Conservation (phyloP, 2,329 filamentous ascomycete genomes). For the Botryotinia convoluta region DNA sequence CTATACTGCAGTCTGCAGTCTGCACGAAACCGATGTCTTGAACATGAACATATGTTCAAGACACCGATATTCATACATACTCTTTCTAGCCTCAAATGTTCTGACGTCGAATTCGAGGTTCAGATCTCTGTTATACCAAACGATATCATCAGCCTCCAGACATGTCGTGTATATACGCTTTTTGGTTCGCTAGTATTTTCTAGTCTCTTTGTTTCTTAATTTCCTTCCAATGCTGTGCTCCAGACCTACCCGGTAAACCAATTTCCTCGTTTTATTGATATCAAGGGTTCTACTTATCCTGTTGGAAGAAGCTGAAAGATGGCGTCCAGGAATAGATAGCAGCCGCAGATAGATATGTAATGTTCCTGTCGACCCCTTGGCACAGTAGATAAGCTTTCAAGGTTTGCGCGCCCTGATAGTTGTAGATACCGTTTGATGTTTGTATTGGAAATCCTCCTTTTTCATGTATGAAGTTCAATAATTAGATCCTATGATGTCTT, state of each 20-base stretch:
- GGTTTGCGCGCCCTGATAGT: neutral
- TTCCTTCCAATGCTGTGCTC: slow-evolving; percentile 3
- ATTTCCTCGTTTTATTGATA: neutral
- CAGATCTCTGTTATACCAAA: neutral
- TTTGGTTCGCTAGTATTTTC: neutral
- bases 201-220: neutral
- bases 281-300: neutral
- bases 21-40: slow-evolving; percentile 9
- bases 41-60: neutral
- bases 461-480: neutral
- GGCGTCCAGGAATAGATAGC: slow-evolving; percentile 6
- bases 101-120: neutral
- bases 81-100: neutral
- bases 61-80: neutral
- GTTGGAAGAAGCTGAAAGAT: slow-evolving; percentile 7
- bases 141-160: neutral
- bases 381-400: slow-evolving; percentile 9
- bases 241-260: neutral
- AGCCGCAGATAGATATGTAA: neutral
- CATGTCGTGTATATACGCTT: neutral
- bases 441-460: neutral
- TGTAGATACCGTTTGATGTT: neutral
- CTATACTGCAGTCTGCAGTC: neutral
- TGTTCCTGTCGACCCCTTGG: slow-evolving; percentile 11
- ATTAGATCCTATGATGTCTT: neutral